These are phyloP conservation scores for Pythium vanterpoolii DNA, from an alignment of 352 stramenopile species.

Conservation along the genomic window DNA sequence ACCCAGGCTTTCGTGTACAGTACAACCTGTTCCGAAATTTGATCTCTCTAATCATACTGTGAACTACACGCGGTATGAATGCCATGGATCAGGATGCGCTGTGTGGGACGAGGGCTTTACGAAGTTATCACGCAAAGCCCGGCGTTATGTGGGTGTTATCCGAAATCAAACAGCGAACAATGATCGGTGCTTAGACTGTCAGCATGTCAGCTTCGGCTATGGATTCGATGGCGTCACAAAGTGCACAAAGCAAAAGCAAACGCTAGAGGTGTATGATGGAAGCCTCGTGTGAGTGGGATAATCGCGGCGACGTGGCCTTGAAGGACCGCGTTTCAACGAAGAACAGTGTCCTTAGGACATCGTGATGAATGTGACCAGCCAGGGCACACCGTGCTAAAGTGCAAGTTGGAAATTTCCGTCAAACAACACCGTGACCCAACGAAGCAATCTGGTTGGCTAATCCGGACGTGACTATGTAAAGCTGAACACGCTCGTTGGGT, in stretches of 20 bases:
- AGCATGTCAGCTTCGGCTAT: too few relatives aligned
- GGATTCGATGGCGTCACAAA: too few relatives aligned
- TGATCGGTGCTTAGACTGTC: not conserved
- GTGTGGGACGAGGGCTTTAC: too few relatives aligned
- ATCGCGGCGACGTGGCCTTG: constrained; percentile 7
- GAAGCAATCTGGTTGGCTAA: constrained; percentile 6
- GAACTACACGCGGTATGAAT: too few relatives aligned
- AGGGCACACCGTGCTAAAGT: not conserved
- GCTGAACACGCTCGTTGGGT: constrained; percentile 1
- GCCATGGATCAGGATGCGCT: not conserved
- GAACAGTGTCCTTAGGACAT: not conserved
- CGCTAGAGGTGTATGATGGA: too few relatives aligned
- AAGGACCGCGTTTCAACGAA: too few relatives aligned
- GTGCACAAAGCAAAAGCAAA: too few relatives aligned
- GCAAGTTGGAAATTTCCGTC: not conserved
- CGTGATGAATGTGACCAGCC: constrained; percentile 22
- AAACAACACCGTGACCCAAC: not conserved
- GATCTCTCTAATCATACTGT: too few relatives aligned
- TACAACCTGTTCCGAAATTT: too few relatives aligned
- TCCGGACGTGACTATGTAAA: not conserved
- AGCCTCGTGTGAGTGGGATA: not conserved
- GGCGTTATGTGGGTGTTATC: not conserved
- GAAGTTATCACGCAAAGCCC: not conserved
- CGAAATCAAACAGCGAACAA: not conserved
- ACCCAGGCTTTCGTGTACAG: too few relatives aligned